These are phyloP conservation scores for Crithidia thermophila DNA, from an alignment of 208 protist species.

Conservation along the genomic window DNA sequence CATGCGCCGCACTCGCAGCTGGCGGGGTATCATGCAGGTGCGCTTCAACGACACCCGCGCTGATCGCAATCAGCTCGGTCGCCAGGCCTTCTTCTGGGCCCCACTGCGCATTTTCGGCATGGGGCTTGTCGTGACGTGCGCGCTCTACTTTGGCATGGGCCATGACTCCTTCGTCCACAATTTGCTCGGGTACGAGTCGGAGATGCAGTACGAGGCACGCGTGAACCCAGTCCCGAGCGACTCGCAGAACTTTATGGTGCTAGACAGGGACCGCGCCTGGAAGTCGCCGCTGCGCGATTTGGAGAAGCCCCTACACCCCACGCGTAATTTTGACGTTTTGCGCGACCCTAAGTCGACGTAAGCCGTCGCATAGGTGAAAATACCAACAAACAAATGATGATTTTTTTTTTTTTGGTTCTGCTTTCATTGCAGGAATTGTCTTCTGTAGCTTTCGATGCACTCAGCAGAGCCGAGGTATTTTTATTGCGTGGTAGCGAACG, in stretches of 20 bases:
- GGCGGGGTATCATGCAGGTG: conserved; percentile 91
- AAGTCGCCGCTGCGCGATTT: conserved; percentile 76
- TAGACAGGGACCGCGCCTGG: conserved; percentile 73
- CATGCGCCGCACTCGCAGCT: conserved; percentile 87
- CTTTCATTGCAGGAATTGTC: too few relatives aligned
- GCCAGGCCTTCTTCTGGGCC: conserved; percentile 75
- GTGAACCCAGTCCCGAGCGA: conserved; percentile 65
- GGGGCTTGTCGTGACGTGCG: conserved; percentile 40
- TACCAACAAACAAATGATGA: too few relatives aligned
- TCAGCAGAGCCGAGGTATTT: too few relatives aligned
- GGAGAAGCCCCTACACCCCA: conserved; percentile 73
- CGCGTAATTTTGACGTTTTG: conserved; percentile 80
- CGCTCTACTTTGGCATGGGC: conserved; percentile 72
- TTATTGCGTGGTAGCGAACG: too few relatives aligned
- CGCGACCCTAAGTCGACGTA: conserved; percentile 68
- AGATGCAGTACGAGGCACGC: conserved; percentile 88
- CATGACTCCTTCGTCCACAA: conserved; percentile 88
- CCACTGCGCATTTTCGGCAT: conserved; percentile 80
- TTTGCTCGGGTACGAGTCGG: conserved; percentile 88
- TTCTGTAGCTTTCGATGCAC: too few relatives aligned
- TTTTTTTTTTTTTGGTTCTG: background rate
- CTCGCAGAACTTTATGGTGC: conserved; percentile 33
- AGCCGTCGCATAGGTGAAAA: background rate
- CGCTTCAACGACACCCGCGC: conserved; percentile 82
- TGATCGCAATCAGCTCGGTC: conserved; percentile 60